phyloP scores from a whole-genome alignment of 352 stramenopile genomes.

The Phytopythium aichiense region DNA sequence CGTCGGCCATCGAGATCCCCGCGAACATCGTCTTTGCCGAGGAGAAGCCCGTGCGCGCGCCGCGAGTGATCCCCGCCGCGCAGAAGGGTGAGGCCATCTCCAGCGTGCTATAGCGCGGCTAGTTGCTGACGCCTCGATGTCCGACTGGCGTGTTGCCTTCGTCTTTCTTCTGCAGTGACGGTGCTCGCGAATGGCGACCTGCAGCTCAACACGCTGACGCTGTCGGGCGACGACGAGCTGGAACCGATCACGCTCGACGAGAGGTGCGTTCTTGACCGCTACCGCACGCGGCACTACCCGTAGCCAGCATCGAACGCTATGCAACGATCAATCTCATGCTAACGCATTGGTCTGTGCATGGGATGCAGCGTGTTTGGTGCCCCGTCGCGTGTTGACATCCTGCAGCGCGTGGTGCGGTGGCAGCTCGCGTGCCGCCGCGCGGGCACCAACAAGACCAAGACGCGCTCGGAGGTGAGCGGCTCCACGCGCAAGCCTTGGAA shows the following conservation, averaged over 20 bases:
- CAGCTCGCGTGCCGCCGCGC: slow-evolving; percentile 79
- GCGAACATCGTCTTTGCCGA: slow-evolving; percentile 67
- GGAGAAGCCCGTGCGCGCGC: slow-evolving; percentile 63
- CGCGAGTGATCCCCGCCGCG: slow-evolving; percentile 58
- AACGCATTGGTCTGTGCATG: not conserved
- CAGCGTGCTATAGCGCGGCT: not conserved
- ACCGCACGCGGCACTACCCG: not conserved
- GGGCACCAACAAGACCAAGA: slow-evolving; percentile 89
- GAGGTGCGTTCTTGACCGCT: slow-evolving; percentile 8
- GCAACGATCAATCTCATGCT: not conserved
- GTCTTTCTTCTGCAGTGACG: slow-evolving; percentile 20
- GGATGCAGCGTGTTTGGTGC: slow-evolving; percentile 63
- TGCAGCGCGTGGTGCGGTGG: slow-evolving; percentile 88
- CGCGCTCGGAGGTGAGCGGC: slow-evolving; percentile 80
- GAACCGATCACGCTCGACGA: slow-evolving; percentile 55
- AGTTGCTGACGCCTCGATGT: not conserved
- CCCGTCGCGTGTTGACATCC: slow-evolving; percentile 76
- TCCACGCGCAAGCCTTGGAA: slow-evolving; percentile 87
- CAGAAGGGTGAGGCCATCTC: slow-evolving; percentile 30
- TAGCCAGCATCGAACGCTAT: not conserved
- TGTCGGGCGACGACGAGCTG: slow-evolving; percentile 38
- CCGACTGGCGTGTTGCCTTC: not conserved
- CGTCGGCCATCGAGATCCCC: slow-evolving; percentile 23
- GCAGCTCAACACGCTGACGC: slow-evolving; percentile 60
- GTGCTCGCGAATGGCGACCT: slow-evolving; percentile 55